These are phyloP conservation scores for Radiomyces spectabilis DNA, from an alignment of 192 early-diverging fungal genomes.

Conservation along the genomic window DNA sequence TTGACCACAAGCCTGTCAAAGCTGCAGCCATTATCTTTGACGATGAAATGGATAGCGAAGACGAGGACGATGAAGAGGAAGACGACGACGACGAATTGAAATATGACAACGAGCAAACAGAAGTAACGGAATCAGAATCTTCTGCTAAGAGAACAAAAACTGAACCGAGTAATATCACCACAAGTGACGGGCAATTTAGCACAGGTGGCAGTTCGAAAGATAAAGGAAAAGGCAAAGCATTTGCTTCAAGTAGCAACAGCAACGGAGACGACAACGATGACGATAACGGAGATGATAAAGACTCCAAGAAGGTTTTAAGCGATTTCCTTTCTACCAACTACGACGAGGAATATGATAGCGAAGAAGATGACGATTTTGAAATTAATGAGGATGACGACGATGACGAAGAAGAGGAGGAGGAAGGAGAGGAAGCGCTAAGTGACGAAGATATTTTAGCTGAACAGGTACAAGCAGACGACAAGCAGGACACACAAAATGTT, in stretches of 20 bases:
- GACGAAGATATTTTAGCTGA: too few relatives aligned
- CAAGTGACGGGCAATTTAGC: too few relatives aligned
- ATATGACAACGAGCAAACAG: neutral
- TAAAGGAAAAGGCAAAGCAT: constrained; percentile 17
- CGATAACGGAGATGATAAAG: too few relatives aligned
- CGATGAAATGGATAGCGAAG: constrained; percentile 9
- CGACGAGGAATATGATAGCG: too few relatives aligned
- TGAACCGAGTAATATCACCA: too few relatives aligned
- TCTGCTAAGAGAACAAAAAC: constrained; percentile 1
- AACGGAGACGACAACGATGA: neutral
- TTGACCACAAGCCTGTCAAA: neutral
- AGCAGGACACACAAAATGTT: too few relatives aligned
- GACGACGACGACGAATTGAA: neutral
- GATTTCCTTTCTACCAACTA: too few relatives aligned
- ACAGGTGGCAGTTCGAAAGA: neutral
- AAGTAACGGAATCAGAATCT: neutral
- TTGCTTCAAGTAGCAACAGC: neutral
- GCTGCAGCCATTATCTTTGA: constrained; percentile 8
- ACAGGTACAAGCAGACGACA: too few relatives aligned
- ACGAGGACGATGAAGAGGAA: constrained; percentile 10
- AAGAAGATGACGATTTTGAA: too few relatives aligned
- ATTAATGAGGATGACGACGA: neutral
- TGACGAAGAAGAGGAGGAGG: neutral
- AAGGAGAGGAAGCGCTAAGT: too few relatives aligned
- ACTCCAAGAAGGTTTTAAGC: too few relatives aligned